Conservation (phyloP, 1,284 basidiomycete species). For the Blastosporella zonata region DNA sequence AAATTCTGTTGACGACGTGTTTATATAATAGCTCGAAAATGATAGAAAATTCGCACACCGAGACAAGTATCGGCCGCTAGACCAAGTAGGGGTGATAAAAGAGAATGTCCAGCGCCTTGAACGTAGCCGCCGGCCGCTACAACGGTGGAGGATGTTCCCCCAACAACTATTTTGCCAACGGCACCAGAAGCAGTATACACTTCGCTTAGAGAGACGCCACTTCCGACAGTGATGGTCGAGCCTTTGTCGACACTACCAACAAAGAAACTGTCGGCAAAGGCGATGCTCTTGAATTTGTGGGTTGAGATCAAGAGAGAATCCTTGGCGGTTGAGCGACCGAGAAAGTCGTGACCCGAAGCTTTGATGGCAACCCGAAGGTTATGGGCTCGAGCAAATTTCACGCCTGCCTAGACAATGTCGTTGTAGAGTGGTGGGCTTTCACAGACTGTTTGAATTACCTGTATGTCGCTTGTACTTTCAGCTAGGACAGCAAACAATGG, state of each 20-base stretch:
- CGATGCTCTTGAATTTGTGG: slow-evolving; percentile 21
- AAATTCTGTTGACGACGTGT: slow-evolving; percentile 10
- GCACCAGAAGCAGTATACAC: slow-evolving; percentile 25
- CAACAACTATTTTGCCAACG: slow-evolving; percentile 26
- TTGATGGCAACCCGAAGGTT: slow-evolving; percentile 30
- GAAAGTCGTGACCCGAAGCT: slow-evolving; percentile 30
- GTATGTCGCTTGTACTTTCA: slow-evolving; percentile 19
- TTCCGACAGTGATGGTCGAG: slow-evolving; percentile 28
- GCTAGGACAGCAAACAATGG: slow-evolving; percentile 18
- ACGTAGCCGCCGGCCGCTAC: slow-evolving; percentile 29
- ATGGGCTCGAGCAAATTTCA: slow-evolving; percentile 22
- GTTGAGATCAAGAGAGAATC: slow-evolving; percentile 29
- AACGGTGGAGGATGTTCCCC: slow-evolving; percentile 29
- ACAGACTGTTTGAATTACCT: slow-evolving; percentile 7
- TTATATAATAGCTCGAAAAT: background rate
- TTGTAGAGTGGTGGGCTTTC: slow-evolving; percentile 4
- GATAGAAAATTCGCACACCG: slow-evolving; percentile 14
- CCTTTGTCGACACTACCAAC: slow-evolving; percentile 20
- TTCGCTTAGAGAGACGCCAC: slow-evolving; percentile 24
- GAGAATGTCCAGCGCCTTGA: slow-evolving; percentile 32
- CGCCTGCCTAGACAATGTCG: slow-evolving; percentile 21
- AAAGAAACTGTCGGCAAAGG: slow-evolving; percentile 27
- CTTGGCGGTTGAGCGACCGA: slow-evolving; percentile 31
- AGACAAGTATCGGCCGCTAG: slow-evolving; percentile 30
- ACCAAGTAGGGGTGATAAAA: slow-evolving; percentile 26